Conservation (phyloP, 805 yeast genomes). For the Metschnikowia lachancei region DNA sequence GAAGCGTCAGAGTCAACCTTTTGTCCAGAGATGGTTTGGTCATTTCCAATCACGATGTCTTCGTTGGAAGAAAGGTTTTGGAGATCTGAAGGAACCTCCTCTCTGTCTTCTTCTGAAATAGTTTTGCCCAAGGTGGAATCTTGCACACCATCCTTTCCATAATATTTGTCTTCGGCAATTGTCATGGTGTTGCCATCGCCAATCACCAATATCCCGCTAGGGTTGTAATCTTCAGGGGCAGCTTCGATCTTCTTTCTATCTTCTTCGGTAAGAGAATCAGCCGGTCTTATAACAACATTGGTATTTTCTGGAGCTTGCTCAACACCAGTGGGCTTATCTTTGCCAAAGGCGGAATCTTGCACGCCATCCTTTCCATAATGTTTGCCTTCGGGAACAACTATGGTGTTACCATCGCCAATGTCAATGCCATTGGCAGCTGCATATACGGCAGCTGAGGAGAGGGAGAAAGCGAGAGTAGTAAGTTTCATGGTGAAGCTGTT, state of each 20-base stretch:
- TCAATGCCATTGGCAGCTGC: not conserved
- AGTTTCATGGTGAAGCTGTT: conserved; percentile 4
- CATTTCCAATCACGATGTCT: no score
- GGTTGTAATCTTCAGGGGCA: no score
- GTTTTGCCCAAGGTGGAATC: not conserved
- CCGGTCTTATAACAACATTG: no score
- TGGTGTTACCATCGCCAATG: not conserved
- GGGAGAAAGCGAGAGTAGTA: conserved; percentile 12
- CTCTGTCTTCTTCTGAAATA: no score
- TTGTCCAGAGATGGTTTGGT: no score
- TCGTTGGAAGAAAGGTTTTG: no score
- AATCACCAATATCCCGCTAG: no score
- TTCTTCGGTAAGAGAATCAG: no score
- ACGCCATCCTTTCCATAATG: not conserved
- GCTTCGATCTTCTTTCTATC: no score
- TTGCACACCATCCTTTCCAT: not conserved
- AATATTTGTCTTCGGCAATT: not conserved
- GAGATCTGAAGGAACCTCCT: no score
- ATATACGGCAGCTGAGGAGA: not conserved
- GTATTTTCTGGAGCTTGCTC: not conserved
- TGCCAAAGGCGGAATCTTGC: not conserved
- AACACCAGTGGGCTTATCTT: no score
- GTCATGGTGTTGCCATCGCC: not conserved
- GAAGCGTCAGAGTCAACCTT: no score
- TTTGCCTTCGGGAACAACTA: not conserved